Evolutionary conservation across 2,329 filamentous ascomycete genomes (phyloP).

Genomic region (Colletotrichum phormii): DNA sequence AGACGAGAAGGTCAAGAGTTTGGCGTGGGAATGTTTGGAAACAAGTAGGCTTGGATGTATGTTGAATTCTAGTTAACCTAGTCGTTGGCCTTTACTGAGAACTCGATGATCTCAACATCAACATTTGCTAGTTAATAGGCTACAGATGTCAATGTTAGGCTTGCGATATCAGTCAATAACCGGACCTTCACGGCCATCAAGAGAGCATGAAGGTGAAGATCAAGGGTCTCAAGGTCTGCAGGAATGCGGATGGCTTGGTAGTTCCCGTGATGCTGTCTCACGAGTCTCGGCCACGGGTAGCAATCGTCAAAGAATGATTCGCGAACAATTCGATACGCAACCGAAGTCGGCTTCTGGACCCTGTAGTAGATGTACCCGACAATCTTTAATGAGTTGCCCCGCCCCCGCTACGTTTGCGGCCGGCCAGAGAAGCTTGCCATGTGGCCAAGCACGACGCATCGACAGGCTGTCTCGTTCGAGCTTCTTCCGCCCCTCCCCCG

Average conservation of each 20-base stretch:
- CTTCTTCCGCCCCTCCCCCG: background rate
- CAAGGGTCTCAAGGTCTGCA: too few species aligned
- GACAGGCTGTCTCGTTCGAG: slow-evolving; percentile 10
- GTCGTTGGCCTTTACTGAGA: background rate
- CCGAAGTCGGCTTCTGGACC: slow-evolving; percentile 24
- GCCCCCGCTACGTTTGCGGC: slow-evolving; percentile 9
- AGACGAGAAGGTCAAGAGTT: background rate
- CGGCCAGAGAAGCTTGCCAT: slow-evolving; percentile 30
- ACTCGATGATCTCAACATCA: background rate
- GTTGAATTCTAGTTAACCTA: background rate
- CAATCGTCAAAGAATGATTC: background rate
- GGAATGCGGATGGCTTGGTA: background rate
- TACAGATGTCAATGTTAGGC: background rate
- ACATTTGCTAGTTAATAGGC: background rate
- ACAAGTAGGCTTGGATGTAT: background rate
- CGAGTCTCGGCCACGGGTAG: background rate
- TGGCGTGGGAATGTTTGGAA: background rate
- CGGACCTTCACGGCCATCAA: background rate
- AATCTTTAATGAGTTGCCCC: background rate
- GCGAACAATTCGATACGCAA: background rate
- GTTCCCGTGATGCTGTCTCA: background rate
- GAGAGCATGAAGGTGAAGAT: background rate
- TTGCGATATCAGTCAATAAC: background rate
- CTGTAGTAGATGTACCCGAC: slow-evolving; percentile 15
- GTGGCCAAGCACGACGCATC: slow-evolving; percentile 27